Conservation (phyloP, 2,329 filamentous ascomycete genomes). For the Colletotrichum sp. region DNA sequence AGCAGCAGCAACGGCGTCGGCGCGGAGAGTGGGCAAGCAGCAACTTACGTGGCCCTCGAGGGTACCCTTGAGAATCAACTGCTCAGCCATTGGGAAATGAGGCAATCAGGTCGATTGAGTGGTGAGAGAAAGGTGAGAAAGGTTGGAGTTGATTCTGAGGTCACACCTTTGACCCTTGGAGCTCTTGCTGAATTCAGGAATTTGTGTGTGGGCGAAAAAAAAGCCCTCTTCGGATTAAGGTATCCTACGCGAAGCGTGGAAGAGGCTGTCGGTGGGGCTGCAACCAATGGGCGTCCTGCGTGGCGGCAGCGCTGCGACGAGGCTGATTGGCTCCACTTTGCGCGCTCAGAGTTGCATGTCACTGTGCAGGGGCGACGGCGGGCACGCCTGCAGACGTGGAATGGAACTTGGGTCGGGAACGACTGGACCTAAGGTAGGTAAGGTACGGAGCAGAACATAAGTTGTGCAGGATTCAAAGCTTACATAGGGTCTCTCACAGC, state of each 20-base stretch:
- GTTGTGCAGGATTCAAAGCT: background rate
- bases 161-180: slow-evolving; percentile 21
- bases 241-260: background rate
- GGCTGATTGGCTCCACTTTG: background rate
- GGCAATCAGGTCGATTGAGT: slow-evolving; percentile 44
- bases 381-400: background rate
- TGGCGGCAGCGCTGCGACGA: background rate
- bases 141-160: slow-evolving; percentile 35
- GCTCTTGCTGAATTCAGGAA: slow-evolving; percentile 38
- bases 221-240: background rate
- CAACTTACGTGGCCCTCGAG: slow-evolving; percentile 90
- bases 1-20: slow-evolving; percentile 28
- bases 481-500: background rate
- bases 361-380: background rate
- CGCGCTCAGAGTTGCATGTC: background rate
- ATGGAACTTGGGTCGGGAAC: background rate
- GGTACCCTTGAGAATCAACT: slow-evolving; percentile 95
- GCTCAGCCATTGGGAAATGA: slow-evolving; percentile 78
- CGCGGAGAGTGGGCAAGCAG: slow-evolving; percentile 22
- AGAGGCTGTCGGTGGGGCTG: background rate
- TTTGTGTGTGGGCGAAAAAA: slow-evolving; percentile 60
- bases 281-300: background rate
- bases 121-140: slow-evolving; percentile 36
- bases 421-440: background rate
- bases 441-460: background rate